Evolutionary conservation across 2,329 filamentous ascomycete genomes (phyloP), one percentile per base, ranked within the genome.

Genomic region (Ustilaginoidea virens): DNA sequence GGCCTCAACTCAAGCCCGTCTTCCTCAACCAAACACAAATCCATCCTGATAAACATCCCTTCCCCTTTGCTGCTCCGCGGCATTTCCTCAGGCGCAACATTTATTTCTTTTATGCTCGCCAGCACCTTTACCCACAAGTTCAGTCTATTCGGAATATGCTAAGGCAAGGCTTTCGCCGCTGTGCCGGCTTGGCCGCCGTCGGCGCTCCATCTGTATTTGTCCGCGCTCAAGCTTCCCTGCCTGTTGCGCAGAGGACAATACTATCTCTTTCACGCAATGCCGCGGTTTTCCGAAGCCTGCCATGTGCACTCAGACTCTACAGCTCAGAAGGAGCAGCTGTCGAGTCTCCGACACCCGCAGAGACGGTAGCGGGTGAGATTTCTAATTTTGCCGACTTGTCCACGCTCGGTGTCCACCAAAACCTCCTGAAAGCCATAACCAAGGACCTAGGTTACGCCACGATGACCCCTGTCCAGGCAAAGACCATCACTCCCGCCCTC

Each of bases 381-480:
- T 49, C 52, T 15, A 44, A 47, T 5, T 73, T 73, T 38, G 38
- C 37, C 8, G 60, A 68, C 2, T 52, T 73, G 8, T 23, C 36
- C 3, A 33, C 43, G 2, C 38, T 63, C 12, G 63, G 61, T 18
- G 67, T 92, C 23, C 63, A 86, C 45, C 46, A 54, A 15, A 69
- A 63, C 34, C 55, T 94, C 29, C 62, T 92, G 37, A 46, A 61
- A 4, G 66, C 76, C 16, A 74, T 98, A 41, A 79, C 69, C 2
- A 41, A 67, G 5, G 68, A 72, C 29, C 80, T 96, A 75, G 60
- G 66, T 17, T 77, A 94, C 42, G 68, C 78, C 28, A 71, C 62
- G 23, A 96, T 98, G 90, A 96, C 87, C 14, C 79, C 90, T 14
- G 87, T 98, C 10, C 90, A 98, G 53, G 65, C 72, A 27, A 68